A percentile compares a stretch with the other conserved stretches of the same genome.
Evolutionary conservation across 345 rosid species (phyloP).

Genomic region (Arabidopsis suecica): DNA sequence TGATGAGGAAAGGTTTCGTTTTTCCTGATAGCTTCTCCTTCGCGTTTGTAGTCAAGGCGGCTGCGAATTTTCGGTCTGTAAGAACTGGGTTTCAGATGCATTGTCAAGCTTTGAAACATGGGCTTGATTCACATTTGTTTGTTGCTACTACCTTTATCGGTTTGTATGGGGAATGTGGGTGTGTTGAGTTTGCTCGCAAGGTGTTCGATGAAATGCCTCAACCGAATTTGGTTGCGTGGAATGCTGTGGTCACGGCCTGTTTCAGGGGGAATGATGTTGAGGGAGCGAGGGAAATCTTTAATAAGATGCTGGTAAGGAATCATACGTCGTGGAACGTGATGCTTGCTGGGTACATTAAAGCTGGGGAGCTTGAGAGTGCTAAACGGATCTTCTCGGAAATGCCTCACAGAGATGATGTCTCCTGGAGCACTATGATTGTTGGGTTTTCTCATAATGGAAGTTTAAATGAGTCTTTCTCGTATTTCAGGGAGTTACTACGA

Average conservation of each 20-base stretch:
- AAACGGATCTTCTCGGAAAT: conserved; percentile 51
- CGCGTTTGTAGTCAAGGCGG: conserved; percentile 68
- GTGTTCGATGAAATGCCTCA: conserved; percentile 61
- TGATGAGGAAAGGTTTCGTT: conserved; percentile 48
- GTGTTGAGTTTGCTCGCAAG: conserved; percentile 51
- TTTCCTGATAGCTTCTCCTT: conserved; percentile 76
- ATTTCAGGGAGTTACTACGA: conserved; percentile 55
- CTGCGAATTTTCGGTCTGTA: conserved; percentile 53
- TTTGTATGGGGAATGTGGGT: conserved; percentile 63
- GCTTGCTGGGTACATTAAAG: conserved; percentile 61
- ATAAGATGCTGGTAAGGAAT: conserved; percentile 52
- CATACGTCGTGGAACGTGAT: conserved; percentile 72
- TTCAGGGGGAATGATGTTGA: conserved; percentile 48
- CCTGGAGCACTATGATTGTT: conserved; percentile 70
- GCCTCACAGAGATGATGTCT: conserved; percentile 58
- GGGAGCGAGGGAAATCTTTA: conserved; percentile 47
- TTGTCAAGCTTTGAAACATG: conserved; percentile 55
- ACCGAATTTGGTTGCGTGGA: conserved; percentile 63
- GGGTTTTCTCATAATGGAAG: conserved; percentile 58
- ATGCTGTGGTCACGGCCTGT: conserved; percentile 55
- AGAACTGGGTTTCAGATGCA: conserved; percentile 62
- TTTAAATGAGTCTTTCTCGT: conserved; percentile 52
- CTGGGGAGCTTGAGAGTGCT: conserved; percentile 57
- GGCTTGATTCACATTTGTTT: conserved; percentile 57
- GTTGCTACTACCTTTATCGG: conserved; percentile 67